phyloP scores from a whole-genome alignment of 2,329 filamentous ascomycete genomes.

The Aureobasidium sp. region DNA sequence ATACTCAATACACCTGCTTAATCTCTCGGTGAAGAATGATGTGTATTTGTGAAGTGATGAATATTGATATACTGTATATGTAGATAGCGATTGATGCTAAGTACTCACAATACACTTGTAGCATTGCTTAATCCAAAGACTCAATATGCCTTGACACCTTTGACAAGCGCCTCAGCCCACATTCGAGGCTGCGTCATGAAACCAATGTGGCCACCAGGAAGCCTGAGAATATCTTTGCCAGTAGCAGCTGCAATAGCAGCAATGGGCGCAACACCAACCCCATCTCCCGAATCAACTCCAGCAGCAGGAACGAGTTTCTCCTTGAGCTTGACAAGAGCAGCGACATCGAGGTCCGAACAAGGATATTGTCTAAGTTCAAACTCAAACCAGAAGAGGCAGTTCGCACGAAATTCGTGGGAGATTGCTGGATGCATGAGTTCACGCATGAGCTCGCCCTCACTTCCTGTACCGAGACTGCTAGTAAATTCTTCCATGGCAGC shows the following conservation, averaged over 20 bases:
- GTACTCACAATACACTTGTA: too few species aligned
- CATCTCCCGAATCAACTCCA: background rate
- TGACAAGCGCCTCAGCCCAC: background rate
- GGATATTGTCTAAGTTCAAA: background rate
- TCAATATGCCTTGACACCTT: too few species aligned
- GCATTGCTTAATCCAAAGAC: too few species aligned
- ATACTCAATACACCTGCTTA: too few species aligned
- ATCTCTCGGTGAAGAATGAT: too few species aligned
- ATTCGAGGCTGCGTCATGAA: background rate
- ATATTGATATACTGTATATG: too few species aligned
- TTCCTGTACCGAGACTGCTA: background rate
- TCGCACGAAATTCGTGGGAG: background rate
- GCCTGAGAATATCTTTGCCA: background rate
- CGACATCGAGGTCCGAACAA: background rate
- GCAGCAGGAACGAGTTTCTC: background rate
- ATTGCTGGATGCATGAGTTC: background rate
- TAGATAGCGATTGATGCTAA: too few species aligned
- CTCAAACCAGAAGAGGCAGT: background rate
- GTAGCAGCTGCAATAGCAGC: background rate
- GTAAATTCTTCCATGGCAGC: background rate
- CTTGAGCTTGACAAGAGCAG: background rate
- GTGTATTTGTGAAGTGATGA: too few species aligned
- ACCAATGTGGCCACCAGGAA: background rate
- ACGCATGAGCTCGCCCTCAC: background rate
- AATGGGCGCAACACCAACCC: background rate